Evolutionary conservation across 495 filamentous ascomycete genomes (phyloP), one percentile per base, ranked within the genome.

Genomic region (Talaromyces thailandensis): DNA sequence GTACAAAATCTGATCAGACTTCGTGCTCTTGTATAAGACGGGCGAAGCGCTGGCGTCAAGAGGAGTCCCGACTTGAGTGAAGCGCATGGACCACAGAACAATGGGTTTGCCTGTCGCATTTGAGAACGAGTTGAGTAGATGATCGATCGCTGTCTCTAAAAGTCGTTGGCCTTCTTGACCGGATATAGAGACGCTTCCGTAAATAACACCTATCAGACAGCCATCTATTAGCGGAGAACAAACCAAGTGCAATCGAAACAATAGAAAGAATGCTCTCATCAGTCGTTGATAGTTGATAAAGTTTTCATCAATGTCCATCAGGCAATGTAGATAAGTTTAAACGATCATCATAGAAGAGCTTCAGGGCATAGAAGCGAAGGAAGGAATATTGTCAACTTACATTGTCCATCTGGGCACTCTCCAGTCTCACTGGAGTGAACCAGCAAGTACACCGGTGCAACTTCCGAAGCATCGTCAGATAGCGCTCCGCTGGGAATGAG

Each of bases 301-400:
- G 63, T 68, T 85, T 80, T 90, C 90, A 85, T 92, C 91, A 93
- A 86, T 76, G 77, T 75, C 77, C 75, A 82, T 85, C 89, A 91
- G 92, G 87, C 90, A 96, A 96, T 96, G 92, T 97, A 97, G 92
- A 94, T 96, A 97, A 96, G 91, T 93, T 88, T 92, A 93, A 86
- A 66, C 71, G 79, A 77, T 88, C 85, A 92, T 96, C 92, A 93
- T 92, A 63, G 53, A 25, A 63, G 23, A 57, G 43, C 55, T 63
- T 62, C 48, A 51, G 50, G 18, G 60, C 18, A 45, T 23, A 24
- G 28, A 60, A 63, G 61, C 26, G 48, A 69, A 63, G 50, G 62
- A 63, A 63, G 31, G 16, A 40, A 66, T 72, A 8, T 43, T 11
- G 12, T 14, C n/a, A 40, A 86, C 92, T 91, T 84, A 97, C 93